Evolutionary conservation across 768 basidiomycete genomes (phyloP), one percentile per base, ranked within the genome.

Genomic region (Vararia minispora): DNA sequence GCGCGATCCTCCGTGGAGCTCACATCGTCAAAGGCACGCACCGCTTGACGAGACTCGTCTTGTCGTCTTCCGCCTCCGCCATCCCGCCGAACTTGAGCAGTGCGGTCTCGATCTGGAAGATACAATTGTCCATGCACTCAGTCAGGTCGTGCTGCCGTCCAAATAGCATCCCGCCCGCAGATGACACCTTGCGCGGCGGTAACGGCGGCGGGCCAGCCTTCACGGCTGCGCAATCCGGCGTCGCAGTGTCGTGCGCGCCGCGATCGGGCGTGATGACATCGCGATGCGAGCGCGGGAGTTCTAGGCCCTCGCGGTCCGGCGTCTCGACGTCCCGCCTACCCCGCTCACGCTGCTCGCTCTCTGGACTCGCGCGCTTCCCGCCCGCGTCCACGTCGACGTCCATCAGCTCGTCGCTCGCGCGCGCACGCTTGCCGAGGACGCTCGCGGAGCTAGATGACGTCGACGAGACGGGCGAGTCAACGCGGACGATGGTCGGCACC

Each of bases 81-180:
- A 61, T 50, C 7, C 66, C 72, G 35, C 74, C 74, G 43, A 90
- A 83, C 51, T 84, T 84, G 27, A 89, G 65, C 33, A 89, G 57
- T 1, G 90, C 91, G 4, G 88, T 83, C 59, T 99, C 95, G 35
- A 98, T 90, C 59, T 98, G 95, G 62, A 95, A 95, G 70, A 99
- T 84, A 64, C 92, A 92, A 52, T 98, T 98, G 59, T 98, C 94
- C 83, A 98, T 89, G 60, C 94, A 97, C 60, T 99, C 95, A 0
- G 94, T 82, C 10, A 98, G 92, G 56, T 99, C 95, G 52, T 99
- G 94, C 52, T 99, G 95, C 50, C 84, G 82, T 5, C 94, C 27
- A 25, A 6, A 2, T 8, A 35, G 39, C 2, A 33, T 32, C 24
- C 7, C 2, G 21, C 28, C 25, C 26, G 11, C 13, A 31, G 14